These are phyloP conservation scores for Iris macrosiphon DNA, from an alignment of 106 monocot genomes.

Conservation along the genomic window DNA sequence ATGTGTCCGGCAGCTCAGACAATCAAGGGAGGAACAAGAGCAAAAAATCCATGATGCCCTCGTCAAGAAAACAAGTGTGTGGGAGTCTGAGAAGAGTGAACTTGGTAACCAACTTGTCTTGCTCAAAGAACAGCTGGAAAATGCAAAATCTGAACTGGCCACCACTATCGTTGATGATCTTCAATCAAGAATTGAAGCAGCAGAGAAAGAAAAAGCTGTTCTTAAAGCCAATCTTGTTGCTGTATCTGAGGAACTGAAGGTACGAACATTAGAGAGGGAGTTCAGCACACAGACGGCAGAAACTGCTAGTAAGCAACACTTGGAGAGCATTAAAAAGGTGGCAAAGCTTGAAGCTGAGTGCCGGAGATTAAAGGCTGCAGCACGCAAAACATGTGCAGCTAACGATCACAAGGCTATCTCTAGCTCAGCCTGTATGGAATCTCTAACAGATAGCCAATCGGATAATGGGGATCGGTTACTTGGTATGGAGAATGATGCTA, in stretches of 20 bases:
- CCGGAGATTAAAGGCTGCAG: constrained; percentile 31
- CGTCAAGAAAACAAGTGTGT: constrained; percentile 14
- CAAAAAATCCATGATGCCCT: constrained; percentile 12
- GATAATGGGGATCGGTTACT: constrained; percentile 4
- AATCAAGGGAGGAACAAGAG: constrained; percentile 25
- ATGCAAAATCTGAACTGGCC: constrained; percentile 8
- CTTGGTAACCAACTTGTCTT: constrained; percentile 12
- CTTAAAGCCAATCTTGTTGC: constrained; percentile 41
- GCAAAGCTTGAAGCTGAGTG: constrained; percentile 85
- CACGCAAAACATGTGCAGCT: constrained; percentile 34
- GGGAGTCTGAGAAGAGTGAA: constrained; percentile 19
- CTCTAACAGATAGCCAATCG: constrained; percentile 15
- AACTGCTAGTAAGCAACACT: constrained; percentile 67
- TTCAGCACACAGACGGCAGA: constrained; percentile 70
- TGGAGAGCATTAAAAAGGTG: constrained; percentile 79
- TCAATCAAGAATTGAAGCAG: constrained; percentile 21
- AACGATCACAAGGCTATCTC: constrained; percentile 8
- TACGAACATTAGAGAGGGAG: constrained; percentile 54
- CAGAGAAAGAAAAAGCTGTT: constrained; percentile 31
- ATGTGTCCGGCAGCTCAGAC: constrained; percentile 20
- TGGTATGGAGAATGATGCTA: constrained; percentile 12
- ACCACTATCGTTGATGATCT: constrained; percentile 18
- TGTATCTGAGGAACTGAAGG: constrained; percentile 37
- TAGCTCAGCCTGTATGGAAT: constrained; percentile 15
- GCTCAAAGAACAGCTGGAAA: constrained; percentile 17